Evolutionary conservation across 2,329 filamentous ascomycete genomes (phyloP), one percentile per base, ranked within the genome.

Genomic region (Amauroascus verrucosus): DNA sequence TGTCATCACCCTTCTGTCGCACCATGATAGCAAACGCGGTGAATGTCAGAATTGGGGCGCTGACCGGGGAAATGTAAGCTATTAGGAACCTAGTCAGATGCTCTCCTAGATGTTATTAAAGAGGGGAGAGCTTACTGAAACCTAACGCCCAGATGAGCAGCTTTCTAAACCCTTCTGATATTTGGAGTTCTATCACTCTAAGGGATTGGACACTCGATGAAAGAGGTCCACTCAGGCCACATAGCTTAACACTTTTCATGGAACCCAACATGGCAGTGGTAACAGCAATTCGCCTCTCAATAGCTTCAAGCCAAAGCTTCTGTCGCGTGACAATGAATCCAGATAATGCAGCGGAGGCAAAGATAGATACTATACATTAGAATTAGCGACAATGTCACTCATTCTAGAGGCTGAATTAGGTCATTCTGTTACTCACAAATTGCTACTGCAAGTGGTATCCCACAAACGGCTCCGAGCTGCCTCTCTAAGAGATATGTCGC

Each of bases 401-500:
- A 6, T 41, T 6, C n/a, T 3, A 18, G 13, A 8, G 8, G 33
- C 33, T 30, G 24, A 8, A 48, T n/a, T 47, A 8, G 20, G 16
- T 37, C 8, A n/a, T 37, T 37, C 30, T 32, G 30, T 32, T 32
- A 32, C 30, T 32, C 30, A 32, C 30, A 11, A 6, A 32, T 32
- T 32, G 30, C 30, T 32, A 32, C 30, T 11, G 30, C n/a, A 22
- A 46, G 28, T n/a, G 43, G 51, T 3, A 47, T 38, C 2, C 24
- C 33, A 32, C 43, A 47, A 11, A 16, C 18, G 7, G 44, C 43
- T n/a, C 51, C 51, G 1, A 54, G 18, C 16, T 54, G 51, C 35
- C 43, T 38, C 20, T 54, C 11, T 26, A 48, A 43, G 35, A 54
- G 32, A 38, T 38, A 54, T 28, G 44, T 47, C 6, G 18, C 51